These are phyloP conservation scores for Oryza glumipatula DNA, from an alignment of 176 grass and related monocot species.

Conservation along the genomic window DNA sequence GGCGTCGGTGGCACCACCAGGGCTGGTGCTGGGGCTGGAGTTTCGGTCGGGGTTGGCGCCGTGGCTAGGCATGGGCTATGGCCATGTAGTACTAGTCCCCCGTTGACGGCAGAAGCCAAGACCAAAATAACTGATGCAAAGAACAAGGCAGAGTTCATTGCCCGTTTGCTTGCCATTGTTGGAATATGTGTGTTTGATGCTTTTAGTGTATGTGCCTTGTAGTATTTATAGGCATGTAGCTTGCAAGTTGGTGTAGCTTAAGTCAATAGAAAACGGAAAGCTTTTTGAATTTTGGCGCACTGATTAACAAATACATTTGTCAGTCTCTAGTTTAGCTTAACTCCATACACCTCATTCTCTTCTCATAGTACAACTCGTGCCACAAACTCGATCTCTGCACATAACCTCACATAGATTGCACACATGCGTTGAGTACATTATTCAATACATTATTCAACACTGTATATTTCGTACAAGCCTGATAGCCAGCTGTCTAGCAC, in stretches of 20 bases:
- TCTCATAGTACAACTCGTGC: not conserved
- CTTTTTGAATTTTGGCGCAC: not conserved
- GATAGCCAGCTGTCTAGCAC: too few relatives aligned
- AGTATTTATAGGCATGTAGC: constrained; percentile 13
- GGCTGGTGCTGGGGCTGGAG: not conserved
- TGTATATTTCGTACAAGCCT: too few relatives aligned
- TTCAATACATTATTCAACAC: too few relatives aligned
- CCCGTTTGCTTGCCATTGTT: constrained; percentile 21
- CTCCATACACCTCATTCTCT: not conserved
- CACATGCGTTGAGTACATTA: too few relatives aligned
- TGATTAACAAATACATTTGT: not conserved
- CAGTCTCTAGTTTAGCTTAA: not conserved
- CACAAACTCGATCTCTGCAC: too few relatives aligned
- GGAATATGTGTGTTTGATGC: not conserved
- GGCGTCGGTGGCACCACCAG: too few relatives aligned
- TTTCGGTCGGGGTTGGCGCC: not conserved
- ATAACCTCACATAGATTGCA: too few relatives aligned
- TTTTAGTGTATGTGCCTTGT: not conserved
- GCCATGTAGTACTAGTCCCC: too few relatives aligned
- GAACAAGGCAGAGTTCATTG: not conserved
- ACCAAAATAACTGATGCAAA: not conserved
- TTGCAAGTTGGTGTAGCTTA: not conserved
- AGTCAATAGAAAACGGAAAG: not conserved
- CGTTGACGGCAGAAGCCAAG: not conserved
- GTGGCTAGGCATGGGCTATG: not conserved